phyloP scores from a whole-genome alignment of 768 basidiomycete genomes.

The Mycena kentingensis region DNA sequence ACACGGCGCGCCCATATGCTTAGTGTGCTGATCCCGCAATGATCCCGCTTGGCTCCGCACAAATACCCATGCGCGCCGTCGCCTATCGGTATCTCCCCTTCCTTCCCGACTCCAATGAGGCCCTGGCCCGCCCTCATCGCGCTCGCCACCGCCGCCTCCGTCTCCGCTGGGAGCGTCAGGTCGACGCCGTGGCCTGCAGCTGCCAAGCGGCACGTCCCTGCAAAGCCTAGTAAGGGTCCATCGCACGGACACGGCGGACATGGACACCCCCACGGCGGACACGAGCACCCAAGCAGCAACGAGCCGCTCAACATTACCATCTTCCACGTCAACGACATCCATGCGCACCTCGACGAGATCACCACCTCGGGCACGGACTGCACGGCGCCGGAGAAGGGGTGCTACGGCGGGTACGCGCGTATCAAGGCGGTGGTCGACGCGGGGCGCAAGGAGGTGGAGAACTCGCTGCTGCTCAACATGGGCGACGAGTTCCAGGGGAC shows the following conservation, averaged over 20 bases:
- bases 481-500: slow-evolving; percentile 55
- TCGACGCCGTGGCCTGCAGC: background rate
- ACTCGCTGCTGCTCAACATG: slow-evolving; percentile 45
- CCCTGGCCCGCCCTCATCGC: background rate
- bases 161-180: background rate
- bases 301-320: slow-evolving; percentile 30
- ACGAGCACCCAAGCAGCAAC: too few relatives aligned
- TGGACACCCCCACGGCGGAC: background rate
- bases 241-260: background rate
- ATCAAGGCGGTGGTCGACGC: slow-evolving; percentile 41
- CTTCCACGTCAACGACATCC: slow-evolving; percentile 48
- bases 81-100: background rate
- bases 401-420: slow-evolving; percentile 46
- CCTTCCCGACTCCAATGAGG: slow-evolving; percentile 5
- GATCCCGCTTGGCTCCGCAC: background rate
- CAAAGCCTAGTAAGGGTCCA: slow-evolving; percentile 13
- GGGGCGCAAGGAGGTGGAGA: slow-evolving; percentile 31
- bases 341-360: slow-evolving; percentile 45
- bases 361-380: slow-evolving; percentile 39
- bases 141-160: slow-evolving; percentile 1
- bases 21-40: background rate
- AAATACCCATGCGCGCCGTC: too few relatives aligned
- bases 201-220: background rate
- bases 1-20: too few relatives aligned
- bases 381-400: slow-evolving; percentile 36